Base-by-base conservation (phyloP, 2,329 filamentous ascomycete genomes). In the Nothophaeocryptopus gaeumannii region DNA sequence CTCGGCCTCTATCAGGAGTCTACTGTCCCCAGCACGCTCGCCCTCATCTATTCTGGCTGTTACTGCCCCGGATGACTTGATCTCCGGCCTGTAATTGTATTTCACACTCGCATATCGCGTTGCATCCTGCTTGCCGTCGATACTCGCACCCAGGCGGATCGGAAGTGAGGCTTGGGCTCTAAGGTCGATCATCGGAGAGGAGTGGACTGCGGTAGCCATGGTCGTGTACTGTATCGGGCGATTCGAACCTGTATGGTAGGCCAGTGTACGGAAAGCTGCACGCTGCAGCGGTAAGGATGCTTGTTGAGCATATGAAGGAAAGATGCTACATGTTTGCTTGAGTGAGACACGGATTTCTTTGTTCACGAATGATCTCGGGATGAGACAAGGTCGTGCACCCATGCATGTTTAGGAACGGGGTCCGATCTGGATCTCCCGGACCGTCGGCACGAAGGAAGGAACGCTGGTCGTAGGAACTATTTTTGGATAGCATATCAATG, bases 21-120 rank as follows among this genome's bases (percentile, higher is more conserved):
- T 44, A 31, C 49, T 50, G 8, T 54, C 47, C 3, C 52, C 57
- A 4, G 36, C 51, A 3, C 56, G 38, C 4, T 42, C 64, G 47
- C 65, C 60, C 13, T 53, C 51, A 43, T 53, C 35, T 62, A 15
- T 67, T 60, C 31, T 56, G 58, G 47, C 53, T 33, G 46, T 53
- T 11, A 48, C 45, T 14, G 38, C 37, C 10, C 31, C 51, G 30
- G 42, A 16, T 40, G 67, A 64, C 15, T 61, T 60, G 7, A 66
- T 55, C 45, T 61, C 53, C 9, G 74, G 73, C 58, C 73, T 76
- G 62, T 76, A 69, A 58, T 77, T 78, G 65, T 71, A 68, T 20
- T 63, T 57, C 26, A 69, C 44, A 38, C 58, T 63, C 36, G 54
- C 52, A 41, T 51, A 55, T 44, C 45, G 56, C 10, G 48, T 41